Evolutionary conservation across 2,329 filamentous ascomycete species (phyloP).

Genomic region (Diaporthe vexans): DNA sequence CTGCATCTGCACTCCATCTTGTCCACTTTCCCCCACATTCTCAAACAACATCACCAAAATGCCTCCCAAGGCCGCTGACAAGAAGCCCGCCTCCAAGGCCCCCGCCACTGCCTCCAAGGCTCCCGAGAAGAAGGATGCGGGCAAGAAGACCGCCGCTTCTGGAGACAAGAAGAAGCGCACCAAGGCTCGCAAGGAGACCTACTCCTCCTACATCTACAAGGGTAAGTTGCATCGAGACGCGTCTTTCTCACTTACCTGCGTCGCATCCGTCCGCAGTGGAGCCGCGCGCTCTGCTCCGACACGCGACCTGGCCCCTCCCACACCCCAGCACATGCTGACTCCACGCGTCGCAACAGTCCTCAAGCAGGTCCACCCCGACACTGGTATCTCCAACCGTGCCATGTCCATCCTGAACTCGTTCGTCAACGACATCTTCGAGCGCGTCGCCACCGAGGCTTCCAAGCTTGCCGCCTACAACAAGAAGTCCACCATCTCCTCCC

Average conservation of each 20-base stretch:
- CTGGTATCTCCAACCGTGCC: constrained; percentile 99
- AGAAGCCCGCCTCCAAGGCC: constrained; percentile 99
- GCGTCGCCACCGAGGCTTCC: constrained; percentile 97
- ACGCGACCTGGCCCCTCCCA: constrained; percentile 17
- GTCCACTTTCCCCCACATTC: constrained; percentile 34
- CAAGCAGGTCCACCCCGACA: constrained; percentile 99
- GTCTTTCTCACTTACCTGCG: constrained; percentile 40
- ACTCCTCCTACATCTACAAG: constrained; percentile 99
- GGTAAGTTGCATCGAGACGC: constrained; percentile 69
- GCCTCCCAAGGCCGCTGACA: constrained; percentile 97
- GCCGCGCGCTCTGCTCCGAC: constrained; percentile 3
- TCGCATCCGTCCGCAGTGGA: constrained; percentile 15
- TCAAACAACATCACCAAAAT: constrained; percentile 71
- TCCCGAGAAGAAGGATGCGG: constrained; percentile 98
- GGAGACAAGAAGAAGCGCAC: constrained; percentile 99
- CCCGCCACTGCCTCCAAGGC: constrained; percentile 79
- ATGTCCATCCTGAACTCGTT: constrained; percentile 99
- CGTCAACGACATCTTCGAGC: constrained; percentile 99
- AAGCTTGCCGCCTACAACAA: constrained; percentile 99
- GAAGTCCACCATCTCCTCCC: constrained; percentile 99
- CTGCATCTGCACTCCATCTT: constrained; percentile 43
- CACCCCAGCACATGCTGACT: constrained; percentile 49
- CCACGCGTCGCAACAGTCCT: constrained; percentile 74
- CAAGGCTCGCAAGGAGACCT: constrained; percentile 99
- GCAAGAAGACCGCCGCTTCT: constrained; percentile 98